phyloP scores from a whole-genome alignment of 495 filamentous ascomycete genomes.

The Aspergillus wentii region DNA sequence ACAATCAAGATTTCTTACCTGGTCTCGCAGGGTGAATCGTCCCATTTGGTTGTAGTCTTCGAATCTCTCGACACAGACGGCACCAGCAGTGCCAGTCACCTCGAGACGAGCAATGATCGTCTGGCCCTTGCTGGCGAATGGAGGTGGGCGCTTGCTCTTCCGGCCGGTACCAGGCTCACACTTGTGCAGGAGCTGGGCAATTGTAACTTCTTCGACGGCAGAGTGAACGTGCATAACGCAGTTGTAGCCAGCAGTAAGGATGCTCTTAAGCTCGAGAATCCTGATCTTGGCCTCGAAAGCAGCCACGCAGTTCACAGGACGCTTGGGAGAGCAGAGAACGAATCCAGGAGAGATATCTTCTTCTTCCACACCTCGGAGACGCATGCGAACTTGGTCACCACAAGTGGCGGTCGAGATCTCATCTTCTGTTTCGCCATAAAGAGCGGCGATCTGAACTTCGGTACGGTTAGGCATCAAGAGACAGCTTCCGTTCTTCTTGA shows the following conservation, averaged over 20 bases:
- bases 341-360: slow-evolving; percentile 97
- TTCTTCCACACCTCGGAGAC: slow-evolving; percentile 91
- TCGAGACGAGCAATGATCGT: slow-evolving; percentile 91
- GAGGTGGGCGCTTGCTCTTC: slow-evolving; percentile 86
- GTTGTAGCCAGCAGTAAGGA: slow-evolving; percentile 85
- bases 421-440: slow-evolving; percentile 96
- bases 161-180: slow-evolving; percentile 93
- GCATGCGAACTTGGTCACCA: slow-evolving; percentile 91
- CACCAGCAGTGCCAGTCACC: slow-evolving; percentile 75
- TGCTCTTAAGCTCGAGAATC: slow-evolving; percentile 91
- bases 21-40: slow-evolving; percentile 90
- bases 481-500: slow-evolving; percentile 79
- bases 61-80: slow-evolving; percentile 88
- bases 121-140: slow-evolving; percentile 87
- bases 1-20: slow-evolving; percentile 49
- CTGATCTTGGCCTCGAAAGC: slow-evolving; percentile 95
- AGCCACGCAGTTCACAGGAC: slow-evolving; percentile 83
- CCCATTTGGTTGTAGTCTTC: slow-evolving; percentile 93
- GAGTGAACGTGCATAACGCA: slow-evolving; percentile 87
- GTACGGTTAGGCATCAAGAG: slow-evolving; percentile 94
- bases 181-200: slow-evolving; percentile 82
- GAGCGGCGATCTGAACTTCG: slow-evolving; percentile 68
- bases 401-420: slow-evolving; percentile 75
- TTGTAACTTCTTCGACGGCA: slow-evolving; percentile 92
- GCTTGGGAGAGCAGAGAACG: slow-evolving; percentile 88